A percentile compares a stretch with the other conserved stretches of the same genome.
Conservation (phyloP, 1,139 yeast genomes). For the Martiniozyma asiatica region DNA sequence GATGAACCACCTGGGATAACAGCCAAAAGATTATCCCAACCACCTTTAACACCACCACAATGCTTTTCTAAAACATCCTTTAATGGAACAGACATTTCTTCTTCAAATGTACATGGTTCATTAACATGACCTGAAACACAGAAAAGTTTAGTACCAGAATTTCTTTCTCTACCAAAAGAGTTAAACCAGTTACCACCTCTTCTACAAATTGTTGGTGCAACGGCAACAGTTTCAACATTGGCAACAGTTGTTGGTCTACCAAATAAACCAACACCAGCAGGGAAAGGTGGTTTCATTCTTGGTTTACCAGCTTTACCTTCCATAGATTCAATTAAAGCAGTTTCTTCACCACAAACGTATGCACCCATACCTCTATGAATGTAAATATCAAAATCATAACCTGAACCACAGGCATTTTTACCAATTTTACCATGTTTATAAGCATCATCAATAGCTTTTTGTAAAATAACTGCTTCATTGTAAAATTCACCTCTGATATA, state of each 20-base stretch:
- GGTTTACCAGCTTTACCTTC: conserved; percentile 93
- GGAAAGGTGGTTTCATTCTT: conserved; percentile 86
- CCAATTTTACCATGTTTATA: conserved; percentile 71
- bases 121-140: conserved; percentile 85
- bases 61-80: conserved; percentile 72
- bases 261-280: conserved; percentile 83
- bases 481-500: conserved; percentile 84
- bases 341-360: conserved; percentile 83
- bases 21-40: conserved; percentile 82
- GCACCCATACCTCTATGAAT: conserved; percentile 91
- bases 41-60: conserved; percentile 84
- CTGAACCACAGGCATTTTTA: conserved; percentile 77
- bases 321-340: conserved; percentile 73
- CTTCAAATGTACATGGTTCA: conserved; percentile 86
- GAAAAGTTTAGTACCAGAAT: conserved; percentile 68
- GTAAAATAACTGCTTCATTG: conserved; percentile 61
- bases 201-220: conserved; percentile 77
- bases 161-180: conserved; percentile 72
- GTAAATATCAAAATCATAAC: conserved; percentile 69
- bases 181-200: conserved; percentile 86
- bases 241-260: conserved; percentile 88
- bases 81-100: conserved; percentile 83
- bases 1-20: conserved; percentile 86
- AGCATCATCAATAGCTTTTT: conserved; percentile 76
- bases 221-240: conserved; percentile 82